phyloP scores from a whole-genome alignment of 164 flowering plant genomes.

The Berberis vulgaris region DNA sequence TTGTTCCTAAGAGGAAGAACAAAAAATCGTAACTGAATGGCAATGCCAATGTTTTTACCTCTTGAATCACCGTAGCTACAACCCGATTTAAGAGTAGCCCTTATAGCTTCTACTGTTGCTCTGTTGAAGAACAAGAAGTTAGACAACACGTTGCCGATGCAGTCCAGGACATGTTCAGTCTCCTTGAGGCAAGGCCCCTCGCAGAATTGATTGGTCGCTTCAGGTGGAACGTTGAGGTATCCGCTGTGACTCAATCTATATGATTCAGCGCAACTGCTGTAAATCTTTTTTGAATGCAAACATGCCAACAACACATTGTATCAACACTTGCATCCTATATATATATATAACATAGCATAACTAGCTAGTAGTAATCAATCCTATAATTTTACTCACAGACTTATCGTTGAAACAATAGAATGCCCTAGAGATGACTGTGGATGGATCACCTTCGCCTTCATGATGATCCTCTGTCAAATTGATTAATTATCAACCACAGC shows the following conservation, averaged over 20 bases:
- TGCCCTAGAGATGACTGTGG: constrained; percentile 46
- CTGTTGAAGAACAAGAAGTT: constrained; percentile 58
- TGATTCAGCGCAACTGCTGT: constrained; percentile 57
- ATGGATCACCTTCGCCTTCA: constrained; percentile 12
- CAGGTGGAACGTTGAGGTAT: constrained; percentile 45
- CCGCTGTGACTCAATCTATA: constrained; percentile 55
- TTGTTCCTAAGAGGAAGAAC: background rate
- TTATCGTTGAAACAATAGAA: constrained; percentile 56
- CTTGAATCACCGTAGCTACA: constrained; percentile 48
- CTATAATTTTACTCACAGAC: constrained; percentile 32
- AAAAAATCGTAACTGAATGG: background rate
- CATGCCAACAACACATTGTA: background rate
- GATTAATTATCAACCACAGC: background rate
- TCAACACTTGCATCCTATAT: background rate
- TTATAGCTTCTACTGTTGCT: constrained; percentile 49
- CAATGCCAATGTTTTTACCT: constrained; percentile 27
- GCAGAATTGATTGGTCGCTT: constrained; percentile 52
- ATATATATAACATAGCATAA: no score
- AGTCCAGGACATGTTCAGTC: constrained; percentile 63
- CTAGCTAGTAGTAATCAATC: no score
- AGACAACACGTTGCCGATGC: constrained; percentile 39
- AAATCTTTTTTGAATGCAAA: constrained; percentile 33
- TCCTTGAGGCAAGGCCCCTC: constrained; percentile 68
- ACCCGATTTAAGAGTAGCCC: constrained; percentile 51
- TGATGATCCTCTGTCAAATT: background rate